A percentile compares a stretch with the other conserved stretches of the same genome.
phyloP scores from a whole-genome alignment of 805 yeast genomes.

The Wickerhamiella vanderwaltii region DNA sequence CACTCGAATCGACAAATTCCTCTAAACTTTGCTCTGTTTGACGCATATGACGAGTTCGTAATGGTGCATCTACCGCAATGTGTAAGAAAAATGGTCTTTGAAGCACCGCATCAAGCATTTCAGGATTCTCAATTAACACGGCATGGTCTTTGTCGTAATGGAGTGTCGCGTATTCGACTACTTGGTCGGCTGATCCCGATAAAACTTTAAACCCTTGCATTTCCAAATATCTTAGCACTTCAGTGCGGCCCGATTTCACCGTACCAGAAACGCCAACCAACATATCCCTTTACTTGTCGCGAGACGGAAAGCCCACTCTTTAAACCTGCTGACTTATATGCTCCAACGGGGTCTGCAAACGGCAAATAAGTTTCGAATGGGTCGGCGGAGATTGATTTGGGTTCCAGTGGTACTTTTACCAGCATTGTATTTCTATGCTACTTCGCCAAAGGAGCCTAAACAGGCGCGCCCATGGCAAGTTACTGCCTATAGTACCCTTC shows the following conservation, averaged over 20 bases:
- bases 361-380: not conserved
- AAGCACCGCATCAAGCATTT: slow-evolving; percentile 36
- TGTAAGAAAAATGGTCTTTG: slow-evolving; percentile 80
- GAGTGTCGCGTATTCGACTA: slow-evolving; percentile 49
- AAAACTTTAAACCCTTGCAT: slow-evolving; percentile 40
- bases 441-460: not conserved
- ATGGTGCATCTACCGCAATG: slow-evolving; percentile 63
- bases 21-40: slow-evolving; percentile 22
- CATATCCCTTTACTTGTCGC: slow-evolving; percentile 32
- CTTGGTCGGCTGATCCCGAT: slow-evolving; percentile 27
- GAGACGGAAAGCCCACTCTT: not conserved
- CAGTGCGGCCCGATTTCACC: slow-evolving; percentile 51
- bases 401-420: slow-evolving; percentile 5
- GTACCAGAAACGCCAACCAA: slow-evolving; percentile 68
- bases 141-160: slow-evolving; percentile 58
- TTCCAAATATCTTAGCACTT: slow-evolving; percentile 45
- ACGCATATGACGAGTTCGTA: slow-evolving; percentile 33
- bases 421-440: not conserved
- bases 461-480: slow-evolving; percentile 79
- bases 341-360: not conserved
- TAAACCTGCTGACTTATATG: slow-evolving; percentile 9
- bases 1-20: slow-evolving; percentile 30
- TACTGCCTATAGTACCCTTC: slow-evolving; percentile 79
- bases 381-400: not conserved
- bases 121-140: slow-evolving; percentile 35